Conservation (phyloP, 306 rosid genomes). For the Notholithocarpus densiflorus region DNA sequence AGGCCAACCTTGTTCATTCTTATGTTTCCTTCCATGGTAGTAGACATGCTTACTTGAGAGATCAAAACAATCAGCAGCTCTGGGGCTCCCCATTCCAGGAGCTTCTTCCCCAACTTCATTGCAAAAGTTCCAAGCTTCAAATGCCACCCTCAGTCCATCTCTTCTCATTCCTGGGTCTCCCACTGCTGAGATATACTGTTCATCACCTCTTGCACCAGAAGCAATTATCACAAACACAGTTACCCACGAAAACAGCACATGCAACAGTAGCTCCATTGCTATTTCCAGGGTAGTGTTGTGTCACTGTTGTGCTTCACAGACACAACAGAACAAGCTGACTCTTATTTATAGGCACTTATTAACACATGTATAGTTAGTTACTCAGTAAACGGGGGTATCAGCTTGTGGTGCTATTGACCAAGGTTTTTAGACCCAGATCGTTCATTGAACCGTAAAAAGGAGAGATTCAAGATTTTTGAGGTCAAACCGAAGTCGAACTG, state of each 20-base stretch:
- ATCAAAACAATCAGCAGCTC: constrained; percentile 85
- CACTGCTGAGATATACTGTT: constrained; percentile 44
- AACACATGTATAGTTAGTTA: too few relatives aligned
- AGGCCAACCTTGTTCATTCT: background rate
- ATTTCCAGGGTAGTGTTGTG: background rate
- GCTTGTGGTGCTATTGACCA: background rate
- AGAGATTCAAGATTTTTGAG: too few relatives aligned
- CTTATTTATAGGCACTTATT: constrained; percentile 14
- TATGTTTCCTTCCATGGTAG: background rate
- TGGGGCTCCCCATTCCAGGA: constrained; percentile 74
- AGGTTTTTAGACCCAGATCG: too few relatives aligned
- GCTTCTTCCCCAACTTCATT: constrained; percentile 85
- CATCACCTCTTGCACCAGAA: constrained; percentile 16
- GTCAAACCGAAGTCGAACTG: too few relatives aligned
- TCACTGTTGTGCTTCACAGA: background rate
- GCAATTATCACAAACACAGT: constrained; percentile 24
- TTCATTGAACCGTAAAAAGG: too few relatives aligned
- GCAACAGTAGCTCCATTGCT: constrained; percentile 29
- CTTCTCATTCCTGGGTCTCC: constrained; percentile 90
- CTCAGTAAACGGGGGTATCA: background rate
- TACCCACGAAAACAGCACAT: constrained; percentile 23
- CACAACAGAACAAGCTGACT: background rate
- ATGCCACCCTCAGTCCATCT: constrained; percentile 71
- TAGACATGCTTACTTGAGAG: constrained; percentile 37
- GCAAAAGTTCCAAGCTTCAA: constrained; percentile 95